Percentiles rank a stretch among this genome's conserved stretches.
These are phyloP conservation scores for Leptographium flavum DNA, from an alignment of 2,329 filamentous ascomycete species.

Conservation along the genomic window DNA sequence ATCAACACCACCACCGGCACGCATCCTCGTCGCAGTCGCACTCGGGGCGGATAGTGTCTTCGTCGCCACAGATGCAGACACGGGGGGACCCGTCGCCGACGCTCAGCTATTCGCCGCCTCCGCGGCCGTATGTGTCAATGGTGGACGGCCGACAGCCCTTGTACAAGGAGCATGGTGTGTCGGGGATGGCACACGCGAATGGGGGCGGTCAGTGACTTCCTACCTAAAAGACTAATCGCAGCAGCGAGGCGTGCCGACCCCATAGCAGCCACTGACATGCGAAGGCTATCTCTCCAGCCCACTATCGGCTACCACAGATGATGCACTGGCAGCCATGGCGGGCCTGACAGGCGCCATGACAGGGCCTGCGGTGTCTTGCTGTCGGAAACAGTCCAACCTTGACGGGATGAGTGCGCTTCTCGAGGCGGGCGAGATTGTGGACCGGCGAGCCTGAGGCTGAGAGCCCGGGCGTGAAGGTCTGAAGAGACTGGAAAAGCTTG, in stretches of 20 bases:
- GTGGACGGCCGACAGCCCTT: background rate
- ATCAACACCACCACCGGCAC: background rate
- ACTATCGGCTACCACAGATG: background rate
- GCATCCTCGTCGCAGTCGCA: background rate
- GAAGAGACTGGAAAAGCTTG: background rate
- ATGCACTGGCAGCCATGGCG: background rate
- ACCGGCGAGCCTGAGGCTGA: conserved; percentile 19
- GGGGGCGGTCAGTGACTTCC: conserved; percentile 8
- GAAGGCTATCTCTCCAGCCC: conserved; percentile 13
- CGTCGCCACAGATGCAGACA: background rate
- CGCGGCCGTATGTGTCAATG: background rate
- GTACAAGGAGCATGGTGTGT: conserved; percentile 2
- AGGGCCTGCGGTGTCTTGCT: background rate
- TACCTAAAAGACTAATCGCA: background rate
- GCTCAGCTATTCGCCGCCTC: background rate
- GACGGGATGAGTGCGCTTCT: conserved; percentile 47
- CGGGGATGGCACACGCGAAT: conserved; percentile 3
- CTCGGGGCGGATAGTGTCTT: background rate
- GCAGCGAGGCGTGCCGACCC: background rate
- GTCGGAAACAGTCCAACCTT: conserved; percentile 16
- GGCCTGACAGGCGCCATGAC: background rate
- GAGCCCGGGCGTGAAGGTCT: too few relatives aligned
- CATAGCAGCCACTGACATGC: conserved; percentile 2
- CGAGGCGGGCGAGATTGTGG: conserved; percentile 44
- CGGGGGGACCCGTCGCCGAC: background rate